phyloP scores from a whole-genome alignment of 257 asterid genomes.

The Galeopsis tetrahit region DNA sequence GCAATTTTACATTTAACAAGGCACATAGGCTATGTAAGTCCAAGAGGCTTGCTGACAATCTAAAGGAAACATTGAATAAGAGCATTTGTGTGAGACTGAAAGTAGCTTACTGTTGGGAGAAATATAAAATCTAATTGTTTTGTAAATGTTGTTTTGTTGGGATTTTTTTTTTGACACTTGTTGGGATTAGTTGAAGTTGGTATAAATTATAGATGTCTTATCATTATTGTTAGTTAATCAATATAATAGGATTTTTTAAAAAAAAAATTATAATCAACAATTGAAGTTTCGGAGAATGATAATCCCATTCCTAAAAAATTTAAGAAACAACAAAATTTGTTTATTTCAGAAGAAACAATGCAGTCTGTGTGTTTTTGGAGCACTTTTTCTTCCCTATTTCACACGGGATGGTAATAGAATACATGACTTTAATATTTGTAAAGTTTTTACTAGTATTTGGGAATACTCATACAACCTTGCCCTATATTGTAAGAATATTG shows the following conservation, averaged over 20 bases:
- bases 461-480: constrained; percentile 8
- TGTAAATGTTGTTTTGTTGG: neutral
- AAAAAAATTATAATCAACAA: neutral
- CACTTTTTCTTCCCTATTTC: constrained; percentile 12
- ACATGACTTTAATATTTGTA: neutral
- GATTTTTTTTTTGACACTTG: no score
- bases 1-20: constrained; percentile 7
- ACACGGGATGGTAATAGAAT: neutral
- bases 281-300: neutral
- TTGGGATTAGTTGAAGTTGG: neutral
- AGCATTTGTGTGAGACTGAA: neutral
- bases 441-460: constrained; percentile 3
- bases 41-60: neutral
- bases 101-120: neutral
- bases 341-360: neutral
- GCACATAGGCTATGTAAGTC: neutral
- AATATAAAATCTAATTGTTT: neutral
- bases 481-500: neutral
- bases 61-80: neutral
- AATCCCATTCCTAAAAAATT: neutral
- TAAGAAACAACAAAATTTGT: neutral
- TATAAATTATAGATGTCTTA: neutral
- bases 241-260: neutral
- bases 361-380: neutral
- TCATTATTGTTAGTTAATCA: neutral